Evolutionary conservation across 305 asterid genomes (phyloP).

Genomic region (Rubia balearica): DNA sequence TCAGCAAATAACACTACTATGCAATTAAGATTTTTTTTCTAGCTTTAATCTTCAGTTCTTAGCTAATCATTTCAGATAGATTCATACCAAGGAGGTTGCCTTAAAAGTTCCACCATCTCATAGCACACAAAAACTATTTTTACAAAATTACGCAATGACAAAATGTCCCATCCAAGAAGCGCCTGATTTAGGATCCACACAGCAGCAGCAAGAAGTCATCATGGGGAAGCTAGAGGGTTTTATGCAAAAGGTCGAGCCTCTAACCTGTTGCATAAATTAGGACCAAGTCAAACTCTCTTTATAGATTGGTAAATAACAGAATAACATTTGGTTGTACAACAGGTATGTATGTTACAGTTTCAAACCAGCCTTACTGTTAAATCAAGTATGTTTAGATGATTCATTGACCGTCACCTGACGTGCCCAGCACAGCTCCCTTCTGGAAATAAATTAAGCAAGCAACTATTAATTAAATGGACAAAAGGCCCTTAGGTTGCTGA

Average conservation of each 20-base stretch:
- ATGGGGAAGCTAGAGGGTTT: constrained; percentile 5
- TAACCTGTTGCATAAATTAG: constrained; percentile 5
- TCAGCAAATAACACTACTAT: neutral
- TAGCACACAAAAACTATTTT: constrained; percentile 2
- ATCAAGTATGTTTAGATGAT: neutral
- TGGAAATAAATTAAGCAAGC: constrained; percentile 28
- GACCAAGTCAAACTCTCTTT: constrained; percentile 1
- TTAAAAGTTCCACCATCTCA: constrained; percentile 14
- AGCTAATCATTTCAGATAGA: constrained; percentile 18
- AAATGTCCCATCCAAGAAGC: neutral
- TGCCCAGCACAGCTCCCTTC: constrained; percentile 30
- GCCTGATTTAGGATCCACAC: constrained; percentile 13
- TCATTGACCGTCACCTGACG: constrained; percentile 47
- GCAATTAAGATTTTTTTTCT: neutral
- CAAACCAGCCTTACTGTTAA: constrained; percentile 24
- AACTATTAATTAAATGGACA: neutral
- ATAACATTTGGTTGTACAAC: neutral
- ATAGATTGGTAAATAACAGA: neutral
- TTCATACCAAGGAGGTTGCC: constrained; percentile 17
- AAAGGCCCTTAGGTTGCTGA: neutral
- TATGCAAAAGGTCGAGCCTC: constrained; percentile 6
- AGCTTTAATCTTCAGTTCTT: neutral
- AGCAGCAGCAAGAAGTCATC: neutral
- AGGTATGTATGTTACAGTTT: neutral
- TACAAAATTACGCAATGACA: constrained; percentile 6